phyloP scores from a whole-genome alignment of 495 filamentous ascomycete species.

The Annulohypoxylon moriforme region DNA sequence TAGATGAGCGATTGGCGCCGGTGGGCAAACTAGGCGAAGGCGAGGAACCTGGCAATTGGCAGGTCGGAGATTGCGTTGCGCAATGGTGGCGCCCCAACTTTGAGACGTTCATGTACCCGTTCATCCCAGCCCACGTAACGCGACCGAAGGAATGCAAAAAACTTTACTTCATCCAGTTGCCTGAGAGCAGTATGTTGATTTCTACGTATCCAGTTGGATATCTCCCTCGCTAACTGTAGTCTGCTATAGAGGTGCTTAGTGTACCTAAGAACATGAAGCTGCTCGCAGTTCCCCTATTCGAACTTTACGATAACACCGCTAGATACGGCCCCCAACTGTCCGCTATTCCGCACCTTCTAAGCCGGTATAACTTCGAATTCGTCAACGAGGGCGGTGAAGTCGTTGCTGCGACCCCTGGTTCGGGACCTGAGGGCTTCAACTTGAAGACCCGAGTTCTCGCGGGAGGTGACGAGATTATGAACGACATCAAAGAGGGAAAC shows the following conservation, averaged over 20 bases:
- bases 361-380: slow-evolving; percentile 96
- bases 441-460: slow-evolving; percentile 80
- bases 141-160: slow-evolving; percentile 99
- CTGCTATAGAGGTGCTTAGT: slow-evolving; percentile 81
- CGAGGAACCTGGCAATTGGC: slow-evolving; percentile 90
- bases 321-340: slow-evolving; percentile 96
- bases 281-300: slow-evolving; percentile 94
- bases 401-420: slow-evolving; percentile 85
- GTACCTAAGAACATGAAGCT: slow-evolving; percentile 99
- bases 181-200: slow-evolving; percentile 79
- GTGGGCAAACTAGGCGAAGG: slow-evolving; percentile 88
- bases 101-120: slow-evolving; percentile 99
- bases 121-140: slow-evolving; percentile 93
- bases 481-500: slow-evolving; percentile 48
- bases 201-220: background rate
- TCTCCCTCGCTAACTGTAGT: slow-evolving; percentile 33
- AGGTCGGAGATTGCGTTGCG: slow-evolving; percentile 91
- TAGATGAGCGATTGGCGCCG: slow-evolving; percentile 93
- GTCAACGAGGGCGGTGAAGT: slow-evolving; percentile 95
- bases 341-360: slow-evolving; percentile 93
- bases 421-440: slow-evolving; percentile 60
- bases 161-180: slow-evolving; percentile 94
- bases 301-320: slow-evolving; percentile 96
- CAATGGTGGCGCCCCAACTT: slow-evolving; percentile 99
- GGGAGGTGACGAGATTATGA: slow-evolving; percentile 71